Evolutionary conservation across 345 rosid species (phyloP).

Genomic region (Salix dunnii): DNA sequence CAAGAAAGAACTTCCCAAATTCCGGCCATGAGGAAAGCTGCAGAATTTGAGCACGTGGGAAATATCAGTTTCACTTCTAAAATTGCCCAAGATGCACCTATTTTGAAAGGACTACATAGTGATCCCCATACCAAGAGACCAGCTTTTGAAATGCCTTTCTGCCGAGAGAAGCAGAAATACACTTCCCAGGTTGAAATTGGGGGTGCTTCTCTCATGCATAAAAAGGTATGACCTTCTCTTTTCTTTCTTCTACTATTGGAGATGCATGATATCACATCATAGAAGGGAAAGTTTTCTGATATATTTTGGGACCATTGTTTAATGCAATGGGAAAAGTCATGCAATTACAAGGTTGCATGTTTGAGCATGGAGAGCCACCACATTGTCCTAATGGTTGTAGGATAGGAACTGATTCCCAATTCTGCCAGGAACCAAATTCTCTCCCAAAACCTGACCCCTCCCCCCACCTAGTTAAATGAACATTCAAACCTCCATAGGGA

Average conservation of each 20-base stretch:
- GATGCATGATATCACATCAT: neutral
- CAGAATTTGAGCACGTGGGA: conserved; percentile 28
- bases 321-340: neutral
- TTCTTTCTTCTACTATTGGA: conserved; percentile 7
- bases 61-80: conserved; percentile 35
- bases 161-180: conserved; percentile 32
- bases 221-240: conserved; percentile 42
- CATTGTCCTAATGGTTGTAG: neutral
- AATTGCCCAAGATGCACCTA: conserved; percentile 31
- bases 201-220: conserved; percentile 32
- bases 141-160: conserved; percentile 25
- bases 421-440: neutral
- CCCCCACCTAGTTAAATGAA: neutral
- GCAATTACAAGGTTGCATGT: neutral
- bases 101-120: conserved; percentile 28
- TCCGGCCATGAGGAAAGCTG: conserved; percentile 34
- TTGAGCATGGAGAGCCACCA: neutral
- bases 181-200: conserved; percentile 32
- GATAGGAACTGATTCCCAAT: neutral
- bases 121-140: conserved; percentile 32
- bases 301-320: neutral
- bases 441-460: neutral
- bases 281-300: neutral
- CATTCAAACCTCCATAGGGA: neutral
- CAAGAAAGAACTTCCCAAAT: conserved; percentile 25